Conservation (phyloP, 2,329 filamentous ascomycete genomes). For the Cadophora malorum region DNA sequence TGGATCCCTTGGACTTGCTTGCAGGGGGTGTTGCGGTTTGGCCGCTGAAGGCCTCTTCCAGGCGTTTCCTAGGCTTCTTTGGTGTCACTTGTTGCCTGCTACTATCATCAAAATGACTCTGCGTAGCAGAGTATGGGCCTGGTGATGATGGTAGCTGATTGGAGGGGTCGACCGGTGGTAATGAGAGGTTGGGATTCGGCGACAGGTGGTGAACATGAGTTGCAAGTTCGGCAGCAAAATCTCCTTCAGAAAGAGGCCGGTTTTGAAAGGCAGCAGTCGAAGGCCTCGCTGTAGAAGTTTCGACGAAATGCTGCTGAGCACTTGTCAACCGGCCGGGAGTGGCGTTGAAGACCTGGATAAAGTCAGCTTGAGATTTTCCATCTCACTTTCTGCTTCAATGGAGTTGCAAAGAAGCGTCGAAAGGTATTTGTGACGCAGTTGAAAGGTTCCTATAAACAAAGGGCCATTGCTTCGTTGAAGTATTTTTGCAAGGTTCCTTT, state of each 20-base stretch:
- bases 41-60: slow-evolving; percentile 44
- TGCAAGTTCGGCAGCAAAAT: slow-evolving; percentile 57
- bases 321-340: slow-evolving; percentile 63
- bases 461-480: not conserved
- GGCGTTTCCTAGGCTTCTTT: slow-evolving; percentile 47
- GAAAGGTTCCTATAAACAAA: not conserved
- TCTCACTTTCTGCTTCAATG: not conserved
- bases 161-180: slow-evolving; percentile 66
- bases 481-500: not conserved
- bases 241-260: slow-evolving; percentile 53
- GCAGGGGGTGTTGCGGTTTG: slow-evolving; percentile 68
- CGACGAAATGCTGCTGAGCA: slow-evolving; percentile 40
- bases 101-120: slow-evolving; percentile 40
- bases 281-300: slow-evolving; percentile 37
- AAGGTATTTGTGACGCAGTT: not conserved
- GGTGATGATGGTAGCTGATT: slow-evolving; percentile 65
- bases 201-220: slow-evolving; percentile 69
- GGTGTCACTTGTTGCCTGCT: slow-evolving; percentile 47
- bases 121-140: slow-evolving; percentile 45
- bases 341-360: slow-evolving; percentile 57
- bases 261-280: slow-evolving; percentile 47
- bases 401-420: not conserved
- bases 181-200: slow-evolving; percentile 56
- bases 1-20: slow-evolving; percentile 60
- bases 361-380: slow-evolving; percentile 14